Evolutionary conservation across 805 yeast species (phyloP), one percentile per base, ranked within the genome.

Genomic region (Ogataea paraovalis): DNA sequence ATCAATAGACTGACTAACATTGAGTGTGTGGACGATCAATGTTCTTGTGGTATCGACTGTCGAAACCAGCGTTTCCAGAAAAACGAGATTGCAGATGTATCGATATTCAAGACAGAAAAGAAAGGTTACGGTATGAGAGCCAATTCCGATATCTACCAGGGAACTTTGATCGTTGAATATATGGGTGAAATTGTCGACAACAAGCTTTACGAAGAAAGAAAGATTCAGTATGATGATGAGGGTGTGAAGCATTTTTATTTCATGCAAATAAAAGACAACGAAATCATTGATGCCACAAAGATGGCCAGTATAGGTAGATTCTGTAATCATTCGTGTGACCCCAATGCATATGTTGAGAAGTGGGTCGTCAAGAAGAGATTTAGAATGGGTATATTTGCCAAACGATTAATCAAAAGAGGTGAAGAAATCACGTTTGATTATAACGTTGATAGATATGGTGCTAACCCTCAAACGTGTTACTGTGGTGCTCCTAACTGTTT

Each of bases 381-480:
- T 48, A 76, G 89, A 54, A 94, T 94, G 98, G 99, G 98, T 25
- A 86, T 92, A 21, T 94, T 92, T 64, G 87, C 97, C 43, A 86
- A 86, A 56, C 73, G 96, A 53, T 67, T 73, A 23, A 88, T 92
- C 44, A 40, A 54, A 7, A 65, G 66, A 49, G 97, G 96, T 46
- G 98, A 94, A 66, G 99, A 92, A 64, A 80, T 92, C 55, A 88
- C 97, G 0, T 86, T 86, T 65, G 91, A 86, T 62, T 92, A 92
- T 66, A 92, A 92, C 60, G 98, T 94, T 30, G 99, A 92, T 67
- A 74, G 98, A 53, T 92, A 91, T 64, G 99, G 99, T 27, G 96
- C 97, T 2, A 84, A 83, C 49, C 89, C 95, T 13, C 98, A 94
- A 69, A 85, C 87, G 28, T 92, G 99, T 68, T 87, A 86, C 67